Percentiles rank a stretch among this genome's conserved stretches.
Conservation (phyloP, 1,284 basidiomycete species). For the Ceratobasidium sp. region DNA sequence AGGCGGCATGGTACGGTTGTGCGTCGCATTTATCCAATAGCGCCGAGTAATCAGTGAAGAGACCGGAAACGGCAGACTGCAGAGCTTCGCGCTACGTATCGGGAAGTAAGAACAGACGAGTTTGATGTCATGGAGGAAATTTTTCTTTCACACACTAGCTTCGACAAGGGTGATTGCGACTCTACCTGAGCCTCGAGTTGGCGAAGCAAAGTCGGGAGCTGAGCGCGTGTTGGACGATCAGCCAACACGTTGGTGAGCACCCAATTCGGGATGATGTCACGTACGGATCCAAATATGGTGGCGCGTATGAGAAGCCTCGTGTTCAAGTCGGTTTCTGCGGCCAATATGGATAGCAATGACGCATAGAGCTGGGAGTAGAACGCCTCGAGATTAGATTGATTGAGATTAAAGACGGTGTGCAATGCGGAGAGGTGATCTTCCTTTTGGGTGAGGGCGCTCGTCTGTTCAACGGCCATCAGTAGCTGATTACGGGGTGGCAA, state of each 20-base stretch:
- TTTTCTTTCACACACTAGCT: constrained; percentile 25
- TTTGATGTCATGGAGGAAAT: constrained; percentile 10
- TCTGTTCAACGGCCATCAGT: background rate
- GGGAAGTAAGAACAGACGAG: constrained; percentile 10
- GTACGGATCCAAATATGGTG: constrained; percentile 27
- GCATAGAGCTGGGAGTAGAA: constrained; percentile 22
- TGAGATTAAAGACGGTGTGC: constrained; percentile 18
- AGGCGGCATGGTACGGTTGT: constrained; percentile 13
- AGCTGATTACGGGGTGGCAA: background rate
- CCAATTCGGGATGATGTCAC: constrained; percentile 20
- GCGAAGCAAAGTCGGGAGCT: constrained; percentile 27
- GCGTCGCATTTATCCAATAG: constrained; percentile 40
- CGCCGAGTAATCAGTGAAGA: constrained; percentile 29
- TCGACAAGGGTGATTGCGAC: background rate
- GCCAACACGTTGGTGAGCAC: constrained; percentile 13
- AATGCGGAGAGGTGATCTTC: constrained; percentile 23
- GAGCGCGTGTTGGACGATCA: constrained; percentile 13
- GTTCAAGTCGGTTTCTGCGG: constrained; percentile 18
- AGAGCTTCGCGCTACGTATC: constrained; percentile 29
- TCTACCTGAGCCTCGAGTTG: constrained; percentile 33
- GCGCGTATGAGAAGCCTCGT: constrained; percentile 32
- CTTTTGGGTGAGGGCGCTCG: background rate
- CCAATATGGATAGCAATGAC: constrained; percentile 20
- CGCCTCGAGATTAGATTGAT: background rate
- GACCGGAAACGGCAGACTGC: constrained; percentile 27